Base-by-base conservation (phyloP, 2,329 filamentous ascomycete genomes). In the Cercospora beticola region DNA sequence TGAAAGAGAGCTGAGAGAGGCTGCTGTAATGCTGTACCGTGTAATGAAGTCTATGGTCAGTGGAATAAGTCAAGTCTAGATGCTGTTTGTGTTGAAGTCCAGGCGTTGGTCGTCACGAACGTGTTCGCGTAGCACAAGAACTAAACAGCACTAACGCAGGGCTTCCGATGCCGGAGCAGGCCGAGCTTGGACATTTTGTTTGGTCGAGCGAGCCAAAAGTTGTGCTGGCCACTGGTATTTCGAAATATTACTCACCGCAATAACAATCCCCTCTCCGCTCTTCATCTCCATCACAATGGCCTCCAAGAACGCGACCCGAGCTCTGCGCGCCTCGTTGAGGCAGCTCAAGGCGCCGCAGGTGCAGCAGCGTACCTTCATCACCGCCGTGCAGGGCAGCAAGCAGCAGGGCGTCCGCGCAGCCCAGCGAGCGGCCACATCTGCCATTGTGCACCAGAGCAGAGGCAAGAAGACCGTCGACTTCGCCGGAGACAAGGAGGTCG, bases 381-480 rank as follows among this genome's bases (percentile, higher is more conserved):
- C 86, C 72, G 86, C 86, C 70, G 81, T 86, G 75, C 84, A 84
- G 72, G 82, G 83, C 76, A 81, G 80, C 71, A 79, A 80, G 73
- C 73, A 80, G 73, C 73, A 80, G 64, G 78, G 81, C 65, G 78
- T 81, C 74, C 79, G 81, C 70, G 40, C 62, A 12, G 81, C 82
- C 61, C 82, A 82, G 75, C 83, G 81, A 76, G 79, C 82, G 40
- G 80, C 81, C 74, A 80, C 83, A 64, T 79, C 80, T 67, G 76
- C 81, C 49, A 79, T 83, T 61, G 79, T 89, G 81, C 72, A 74
- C 67, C 90, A 93, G 86, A 85, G 87, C 75, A 91, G 95, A 80
- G 95, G 95, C 82, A 85, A 97, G 80, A 98, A 99, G 92, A 97
- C 94, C 77, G 94, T 99, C 83, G 94, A 98, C 89, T 99, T 99